Conservation (phyloP, 768 basidiomycete species). For the Psilocybe subaeruginosa region DNA sequence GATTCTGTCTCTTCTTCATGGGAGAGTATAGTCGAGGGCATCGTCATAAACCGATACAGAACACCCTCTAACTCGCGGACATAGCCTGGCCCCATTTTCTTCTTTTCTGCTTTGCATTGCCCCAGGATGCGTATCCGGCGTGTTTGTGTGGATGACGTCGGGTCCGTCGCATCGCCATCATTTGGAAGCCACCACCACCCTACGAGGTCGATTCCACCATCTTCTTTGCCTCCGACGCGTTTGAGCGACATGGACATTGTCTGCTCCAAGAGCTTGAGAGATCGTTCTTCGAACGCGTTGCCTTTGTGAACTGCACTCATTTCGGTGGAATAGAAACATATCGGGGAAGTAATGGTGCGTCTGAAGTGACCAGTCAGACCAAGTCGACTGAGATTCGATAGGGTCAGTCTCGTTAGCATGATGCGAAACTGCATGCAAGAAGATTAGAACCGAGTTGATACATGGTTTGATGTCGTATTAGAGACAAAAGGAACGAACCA, state of each 20-base stretch:
- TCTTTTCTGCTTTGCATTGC: slow-evolving; percentile 92
- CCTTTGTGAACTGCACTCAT: slow-evolving; percentile 70
- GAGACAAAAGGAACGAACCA: neutral
- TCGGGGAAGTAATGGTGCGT: neutral
- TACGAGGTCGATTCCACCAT: slow-evolving; percentile 86
- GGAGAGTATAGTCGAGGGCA: slow-evolving; percentile 7
- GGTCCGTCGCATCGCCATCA: slow-evolving; percentile 4
- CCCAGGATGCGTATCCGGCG: slow-evolving; percentile 75
- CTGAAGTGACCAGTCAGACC: neutral
- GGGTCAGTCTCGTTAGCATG: neutral
- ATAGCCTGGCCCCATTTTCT: slow-evolving; percentile 76
- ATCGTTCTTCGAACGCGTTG: slow-evolving; percentile 73
- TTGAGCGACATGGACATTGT: slow-evolving; percentile 79
- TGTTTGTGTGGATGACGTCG: slow-evolving; percentile 19
- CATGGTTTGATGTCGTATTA: neutral
- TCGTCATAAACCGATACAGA: slow-evolving; percentile 49
- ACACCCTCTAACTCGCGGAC: slow-evolving; percentile 95
- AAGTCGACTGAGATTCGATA: neutral
- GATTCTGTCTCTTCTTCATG: neutral
- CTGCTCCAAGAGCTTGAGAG: slow-evolving; percentile 59
- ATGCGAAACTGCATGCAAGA: neutral
- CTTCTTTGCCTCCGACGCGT: slow-evolving; percentile 83
- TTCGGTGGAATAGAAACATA: neutral
- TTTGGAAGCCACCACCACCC: slow-evolving; percentile 88
- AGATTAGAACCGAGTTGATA: neutral